Conservation (phyloP, 2,329 filamentous ascomycete species). For the Cladosporium phlei region DNA sequence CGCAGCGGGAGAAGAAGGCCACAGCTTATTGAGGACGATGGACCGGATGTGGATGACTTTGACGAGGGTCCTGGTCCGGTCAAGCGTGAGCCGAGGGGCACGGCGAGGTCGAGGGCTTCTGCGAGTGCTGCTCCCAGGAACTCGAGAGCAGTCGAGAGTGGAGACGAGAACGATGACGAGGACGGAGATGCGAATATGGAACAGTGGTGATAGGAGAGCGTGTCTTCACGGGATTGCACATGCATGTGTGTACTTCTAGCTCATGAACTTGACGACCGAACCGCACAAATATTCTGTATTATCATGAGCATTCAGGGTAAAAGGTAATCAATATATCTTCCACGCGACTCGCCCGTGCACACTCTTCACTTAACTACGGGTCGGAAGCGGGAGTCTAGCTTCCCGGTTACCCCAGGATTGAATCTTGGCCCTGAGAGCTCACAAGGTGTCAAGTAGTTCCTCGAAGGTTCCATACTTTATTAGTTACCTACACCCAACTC, state of each 20-base stretch:
- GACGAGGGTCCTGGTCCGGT: slow-evolving; percentile 12
- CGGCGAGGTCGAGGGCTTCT: slow-evolving; percentile 1
- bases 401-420: not conserved
- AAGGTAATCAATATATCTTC: too few species aligned
- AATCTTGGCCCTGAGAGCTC: slow-evolving; percentile 3
- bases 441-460: slow-evolving; percentile 9
- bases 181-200: slow-evolving; percentile 13
- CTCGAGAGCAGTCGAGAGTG: slow-evolving; percentile 12
- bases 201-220: slow-evolving; percentile 3
- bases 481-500: too few species aligned
- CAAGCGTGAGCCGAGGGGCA: slow-evolving; percentile 15
- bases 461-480: slow-evolving; percentile 1
- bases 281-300: too few species aligned
- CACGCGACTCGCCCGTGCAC: too few species aligned
- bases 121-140: slow-evolving; percentile 5
- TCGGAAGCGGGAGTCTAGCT: slow-evolving; percentile 3
- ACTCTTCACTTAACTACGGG: not conserved
- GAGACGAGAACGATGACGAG: slow-evolving; percentile 11
- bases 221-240: not conserved
- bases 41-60: slow-evolving; percentile 23
- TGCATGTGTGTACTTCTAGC: not conserved
- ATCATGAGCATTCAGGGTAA: too few species aligned
- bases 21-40: slow-evolving; percentile 28
- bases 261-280: too few species aligned
- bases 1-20: slow-evolving; percentile 22